Evolutionary conservation across 148 eudicot genomes (phyloP).

Genomic region (Gaultheria prostrata): DNA sequence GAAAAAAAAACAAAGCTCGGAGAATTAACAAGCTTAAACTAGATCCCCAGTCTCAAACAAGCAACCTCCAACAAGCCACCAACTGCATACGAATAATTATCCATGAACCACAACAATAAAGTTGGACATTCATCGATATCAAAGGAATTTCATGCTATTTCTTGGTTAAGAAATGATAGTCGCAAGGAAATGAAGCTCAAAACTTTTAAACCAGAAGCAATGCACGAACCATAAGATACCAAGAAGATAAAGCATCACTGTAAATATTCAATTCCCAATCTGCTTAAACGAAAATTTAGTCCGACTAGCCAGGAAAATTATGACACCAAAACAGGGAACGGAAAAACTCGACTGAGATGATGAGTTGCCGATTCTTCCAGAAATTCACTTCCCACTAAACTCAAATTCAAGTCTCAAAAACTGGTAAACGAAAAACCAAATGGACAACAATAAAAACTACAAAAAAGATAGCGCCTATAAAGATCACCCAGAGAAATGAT

Average conservation of each 20-base stretch:
- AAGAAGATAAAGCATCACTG: neutral
- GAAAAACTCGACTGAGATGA: neutral
- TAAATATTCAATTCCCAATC: neutral
- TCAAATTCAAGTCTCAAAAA: neutral
- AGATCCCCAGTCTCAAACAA: neutral
- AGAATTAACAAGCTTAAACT: neutral
- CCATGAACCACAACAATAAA: neutral
- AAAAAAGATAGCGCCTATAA: neutral
- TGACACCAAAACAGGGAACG: neutral
- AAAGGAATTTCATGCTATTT: neutral
- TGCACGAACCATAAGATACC: neutral
- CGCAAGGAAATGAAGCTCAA: neutral
- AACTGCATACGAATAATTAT: neutral
- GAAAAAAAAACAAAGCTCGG: neutral
- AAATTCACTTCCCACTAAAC: slow-evolving; percentile 2
- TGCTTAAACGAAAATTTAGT: slow-evolving; percentile 19
- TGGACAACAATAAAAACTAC: neutral
- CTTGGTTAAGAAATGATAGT: neutral
- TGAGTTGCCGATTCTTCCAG: neutral
- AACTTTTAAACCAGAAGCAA: neutral
- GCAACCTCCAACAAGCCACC: neutral
- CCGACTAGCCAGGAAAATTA: slow-evolving; percentile 8
- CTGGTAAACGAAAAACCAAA: neutral
- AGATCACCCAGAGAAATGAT: neutral
- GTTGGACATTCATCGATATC: neutral